These are phyloP conservation scores for Acanthamoeba quina DNA, from an alignment of 208 protist genomes.

Conservation along the genomic window DNA sequence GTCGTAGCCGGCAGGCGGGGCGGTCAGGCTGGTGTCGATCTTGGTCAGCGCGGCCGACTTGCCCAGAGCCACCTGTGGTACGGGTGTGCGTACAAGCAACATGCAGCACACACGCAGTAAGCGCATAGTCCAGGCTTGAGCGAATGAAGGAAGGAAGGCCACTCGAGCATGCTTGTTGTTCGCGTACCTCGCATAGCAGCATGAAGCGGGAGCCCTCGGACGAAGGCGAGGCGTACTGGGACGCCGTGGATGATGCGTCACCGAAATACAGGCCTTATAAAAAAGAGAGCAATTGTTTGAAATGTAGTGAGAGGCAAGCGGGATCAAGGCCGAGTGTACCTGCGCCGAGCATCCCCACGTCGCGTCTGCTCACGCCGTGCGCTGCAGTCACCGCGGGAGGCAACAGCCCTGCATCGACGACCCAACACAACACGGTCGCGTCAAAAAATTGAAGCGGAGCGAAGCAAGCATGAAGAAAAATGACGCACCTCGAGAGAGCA, in stretches of 20 bases:
- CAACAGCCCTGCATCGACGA: background rate
- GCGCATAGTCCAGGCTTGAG: background rate
- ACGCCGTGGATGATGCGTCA: slow-evolving; percentile 4
- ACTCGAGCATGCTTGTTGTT: background rate
- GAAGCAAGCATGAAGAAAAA: background rate
- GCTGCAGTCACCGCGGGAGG: background rate
- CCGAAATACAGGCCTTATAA: background rate
- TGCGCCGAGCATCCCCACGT: slow-evolving; percentile 42
- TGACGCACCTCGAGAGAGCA: background rate
- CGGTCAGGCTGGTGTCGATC: slow-evolving; percentile 44
- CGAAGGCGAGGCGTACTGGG: slow-evolving; percentile 12
- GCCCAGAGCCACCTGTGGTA: slow-evolving; percentile 22
- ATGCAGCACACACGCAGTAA: background rate
- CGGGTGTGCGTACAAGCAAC: background rate
- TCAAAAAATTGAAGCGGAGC: background rate
- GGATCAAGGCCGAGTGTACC: background rate
- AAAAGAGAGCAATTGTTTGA: background rate
- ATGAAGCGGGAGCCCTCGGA: slow-evolving; percentile 35
- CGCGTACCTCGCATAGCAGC: background rate
- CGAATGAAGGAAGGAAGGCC: background rate
- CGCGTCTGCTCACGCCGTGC: background rate
- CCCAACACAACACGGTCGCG: too few relatives aligned
- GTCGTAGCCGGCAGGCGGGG: slow-evolving; percentile 69
- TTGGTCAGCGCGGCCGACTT: slow-evolving; percentile 19
- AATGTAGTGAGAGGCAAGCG: background rate